Evolutionary conservation across 208 protist species (phyloP).

Genomic region (Angomonas desouzai): DNA sequence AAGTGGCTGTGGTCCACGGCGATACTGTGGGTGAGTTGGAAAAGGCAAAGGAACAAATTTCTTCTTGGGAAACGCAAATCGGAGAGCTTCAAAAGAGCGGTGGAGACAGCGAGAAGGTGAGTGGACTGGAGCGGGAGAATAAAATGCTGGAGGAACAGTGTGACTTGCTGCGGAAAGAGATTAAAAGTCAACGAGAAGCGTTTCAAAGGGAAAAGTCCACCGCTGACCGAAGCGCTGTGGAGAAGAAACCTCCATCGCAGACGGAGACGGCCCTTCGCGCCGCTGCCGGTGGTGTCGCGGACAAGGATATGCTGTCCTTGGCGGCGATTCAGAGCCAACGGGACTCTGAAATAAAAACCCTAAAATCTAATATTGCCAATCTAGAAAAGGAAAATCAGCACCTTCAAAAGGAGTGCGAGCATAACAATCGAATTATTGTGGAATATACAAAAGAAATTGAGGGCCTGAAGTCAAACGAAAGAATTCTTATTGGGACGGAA

Average conservation of each 20-base stretch:
- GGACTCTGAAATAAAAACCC: constrained; percentile 21
- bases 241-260: constrained; percentile 2
- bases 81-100: background rate
- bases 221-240: background rate
- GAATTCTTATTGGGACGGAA: constrained; percentile 58
- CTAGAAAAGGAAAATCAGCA: constrained; percentile 53
- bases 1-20: background rate
- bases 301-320: constrained; percentile 50
- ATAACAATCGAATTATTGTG: constrained; percentile 62
- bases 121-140: constrained; percentile 27
- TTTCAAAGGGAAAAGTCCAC: constrained; percentile 40
- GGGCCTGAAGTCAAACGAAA: constrained; percentile 51
- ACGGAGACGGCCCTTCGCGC: constrained; percentile 23
- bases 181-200: constrained; percentile 63
- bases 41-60: background rate
- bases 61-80: background rate
- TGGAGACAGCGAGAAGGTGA: background rate
- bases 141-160: constrained; percentile 73
- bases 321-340: constrained; percentile 28
- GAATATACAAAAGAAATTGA: constrained; percentile 71
- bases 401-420: constrained; percentile 39
- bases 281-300: constrained; percentile 36
- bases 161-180: constrained; percentile 70
- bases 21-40: background rate
- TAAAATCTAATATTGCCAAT: constrained; percentile 20